Evolutionary conservation across 2,329 filamentous ascomycete species (phyloP).

Genomic region (Clathrospora elynae): DNA sequence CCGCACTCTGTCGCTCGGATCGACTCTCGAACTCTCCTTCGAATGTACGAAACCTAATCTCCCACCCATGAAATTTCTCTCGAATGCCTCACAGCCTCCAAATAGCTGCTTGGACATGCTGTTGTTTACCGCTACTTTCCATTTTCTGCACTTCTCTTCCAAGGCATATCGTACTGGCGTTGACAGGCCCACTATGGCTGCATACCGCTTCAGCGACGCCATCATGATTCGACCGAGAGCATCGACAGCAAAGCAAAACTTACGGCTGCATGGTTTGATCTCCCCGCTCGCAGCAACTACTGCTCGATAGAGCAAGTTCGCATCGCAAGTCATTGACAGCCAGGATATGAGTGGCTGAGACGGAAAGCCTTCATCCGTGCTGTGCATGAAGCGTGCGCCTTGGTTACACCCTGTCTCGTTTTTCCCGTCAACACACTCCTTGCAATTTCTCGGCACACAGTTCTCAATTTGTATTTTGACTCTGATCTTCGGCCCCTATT

Average conservation of each 20-base stretch:
- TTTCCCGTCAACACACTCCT: conserved; percentile 37
- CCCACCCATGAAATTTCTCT: conserved; percentile 43
- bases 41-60: conserved; percentile 41
- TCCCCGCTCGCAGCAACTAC: conserved; percentile 32
- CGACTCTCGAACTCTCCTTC: conserved; percentile 30
- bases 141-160: conserved; percentile 20
- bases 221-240: conserved; percentile 39
- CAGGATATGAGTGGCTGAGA: conserved; percentile 36
- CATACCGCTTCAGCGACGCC: conserved; percentile 32
- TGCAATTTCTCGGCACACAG: conserved; percentile 45
- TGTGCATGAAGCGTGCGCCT: conserved; percentile 40
- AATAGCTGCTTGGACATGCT: conserved; percentile 31
- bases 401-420: conserved; percentile 31
- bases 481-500: conserved; percentile 32
- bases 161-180: conserved; percentile 27
- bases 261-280: conserved; percentile 39
- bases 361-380: conserved; percentile 41
- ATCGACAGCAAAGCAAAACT: conserved; percentile 41
- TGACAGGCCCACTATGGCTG: conserved; percentile 35
- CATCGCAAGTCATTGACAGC: conserved; percentile 27
- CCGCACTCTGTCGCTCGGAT: conserved; percentile 45
- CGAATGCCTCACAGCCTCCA: conserved; percentile 40
- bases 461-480: conserved; percentile 44
- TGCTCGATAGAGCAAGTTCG: conserved; percentile 36
- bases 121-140: conserved; percentile 47